Percentiles rank a stretch among this genome's conserved stretches.
Conservation (phyloP, 2,329 filamentous ascomycete genomes). For the Coniochaeta prunicola region DNA sequence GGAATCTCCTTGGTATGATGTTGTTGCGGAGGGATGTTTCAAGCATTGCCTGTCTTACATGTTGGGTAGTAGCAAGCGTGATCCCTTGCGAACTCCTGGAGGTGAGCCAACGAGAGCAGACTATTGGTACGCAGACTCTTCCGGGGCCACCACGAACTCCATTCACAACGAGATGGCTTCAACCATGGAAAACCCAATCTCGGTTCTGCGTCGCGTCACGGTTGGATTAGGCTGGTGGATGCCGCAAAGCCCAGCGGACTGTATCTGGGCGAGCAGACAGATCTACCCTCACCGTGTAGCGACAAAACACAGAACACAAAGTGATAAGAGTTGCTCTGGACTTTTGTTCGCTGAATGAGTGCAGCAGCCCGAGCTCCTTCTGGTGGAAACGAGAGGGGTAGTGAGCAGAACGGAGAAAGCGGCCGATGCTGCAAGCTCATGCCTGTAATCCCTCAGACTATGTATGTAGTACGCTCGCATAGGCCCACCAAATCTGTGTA, state of each 20-base stretch:
- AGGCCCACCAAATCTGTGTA: neutral
- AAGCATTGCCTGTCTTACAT: neutral
- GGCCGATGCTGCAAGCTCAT: neutral
- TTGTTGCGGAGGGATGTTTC: neutral
- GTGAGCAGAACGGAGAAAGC: neutral
- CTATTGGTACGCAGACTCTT: neutral
- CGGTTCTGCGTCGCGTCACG: neutral
- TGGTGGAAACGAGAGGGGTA: slow-evolving; percentile 1
- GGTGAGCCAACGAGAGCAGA: neutral
- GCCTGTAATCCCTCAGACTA: neutral
- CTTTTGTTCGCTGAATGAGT: neutral
- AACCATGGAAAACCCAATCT: neutral
- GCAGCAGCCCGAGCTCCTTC: neutral
- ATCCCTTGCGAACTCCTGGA: neutral
- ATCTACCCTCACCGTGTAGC: neutral
- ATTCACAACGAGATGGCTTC: neutral
- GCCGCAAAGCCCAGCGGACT: neutral
- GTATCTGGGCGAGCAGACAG: too few species aligned
- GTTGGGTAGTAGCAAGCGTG: neutral
- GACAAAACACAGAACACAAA: neutral
- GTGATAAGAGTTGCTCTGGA: neutral
- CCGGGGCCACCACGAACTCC: neutral
- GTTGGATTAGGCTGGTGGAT: neutral
- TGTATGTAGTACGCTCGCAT: too few species aligned
- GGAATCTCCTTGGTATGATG: neutral